Evolutionary conservation across 2,329 filamentous ascomycete genomes (phyloP), one percentile per base, ranked within the genome.

Genomic region (Pseudogymnoascus sp.): DNA sequence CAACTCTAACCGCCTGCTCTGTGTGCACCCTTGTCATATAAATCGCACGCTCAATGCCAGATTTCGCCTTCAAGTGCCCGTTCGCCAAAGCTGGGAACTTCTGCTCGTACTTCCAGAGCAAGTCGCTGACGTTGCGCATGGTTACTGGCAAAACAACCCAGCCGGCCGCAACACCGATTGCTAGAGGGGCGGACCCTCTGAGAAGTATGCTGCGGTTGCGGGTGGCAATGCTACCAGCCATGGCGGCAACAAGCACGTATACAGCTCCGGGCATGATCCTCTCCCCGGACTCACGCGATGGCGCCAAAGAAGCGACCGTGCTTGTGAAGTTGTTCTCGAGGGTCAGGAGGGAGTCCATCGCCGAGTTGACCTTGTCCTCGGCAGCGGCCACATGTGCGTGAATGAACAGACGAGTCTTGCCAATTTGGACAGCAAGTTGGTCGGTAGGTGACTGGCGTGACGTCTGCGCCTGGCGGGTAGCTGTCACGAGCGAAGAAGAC

Each of bases 31-130:
- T 86, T 63, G 90, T 90, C 67, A 91, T 90, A 75, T 85, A 81
- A 79, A 87, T 85, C 65, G 89, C 87, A 74, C 87, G 82, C 75
- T 85, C 80, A 67, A 93, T 81, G 54, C 86, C 81, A 72, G 90
- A 85, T 66, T 88, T 86, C 62, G 90, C 80, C 72, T 83, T 80
- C 67, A 93, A 71, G 78, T 99, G 95, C 64, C 90, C 85, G 71
- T 96, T 88, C 16, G 92, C 89, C 63, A 99, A 76, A 16, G 83
- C 89, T 4, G 95, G 95, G 74, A 93, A 90, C 72, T 84, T 86
- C 83, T 96, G 85, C 86, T 99, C 95, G 76, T 95, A 99, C 75
- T 85, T 87, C 95, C 95, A 99, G 54, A 89, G 79, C 74, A 98
- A 80, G 73, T 93, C 88, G 48, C 88, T 87, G 28, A 96, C 86